A percentile compares a stretch with the other conserved stretches of the same genome.
These are phyloP conservation scores for Venustampulla echinocandica DNA, from an alignment of 495 filamentous ascomycete genomes.

Conservation along the genomic window DNA sequence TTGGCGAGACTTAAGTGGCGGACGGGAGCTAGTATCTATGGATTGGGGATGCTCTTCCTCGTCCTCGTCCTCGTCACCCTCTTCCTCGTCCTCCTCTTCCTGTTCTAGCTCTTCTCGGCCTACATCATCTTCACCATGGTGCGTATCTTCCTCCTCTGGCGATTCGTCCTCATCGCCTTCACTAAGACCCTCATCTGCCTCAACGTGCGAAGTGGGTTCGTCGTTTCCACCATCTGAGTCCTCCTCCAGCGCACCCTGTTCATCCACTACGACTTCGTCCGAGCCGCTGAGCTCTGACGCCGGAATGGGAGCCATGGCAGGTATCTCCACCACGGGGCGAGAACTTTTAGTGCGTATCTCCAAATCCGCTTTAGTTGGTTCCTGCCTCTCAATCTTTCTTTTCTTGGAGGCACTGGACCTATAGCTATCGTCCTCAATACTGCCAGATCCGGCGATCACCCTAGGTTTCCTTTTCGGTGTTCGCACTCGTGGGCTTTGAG, in stretches of 20 bases:
- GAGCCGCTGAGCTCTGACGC: neutral
- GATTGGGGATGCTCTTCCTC: no score
- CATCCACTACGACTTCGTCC: neutral
- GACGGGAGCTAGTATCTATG: no score
- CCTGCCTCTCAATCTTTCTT: conserved; percentile 3
- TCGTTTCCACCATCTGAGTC: neutral
- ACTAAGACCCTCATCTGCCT: neutral
- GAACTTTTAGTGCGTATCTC: conserved; percentile 7
- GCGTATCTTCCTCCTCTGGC: neutral
- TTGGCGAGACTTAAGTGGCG: neutral
- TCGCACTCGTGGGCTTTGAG: conserved; percentile 5
- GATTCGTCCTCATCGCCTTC: no score
- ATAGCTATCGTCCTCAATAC: neutral
- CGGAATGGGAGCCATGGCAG: neutral
- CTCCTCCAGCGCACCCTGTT: neutral
- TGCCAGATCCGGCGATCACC: conserved; percentile 2
- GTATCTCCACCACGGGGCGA: conserved; percentile 17
- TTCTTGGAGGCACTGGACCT: neutral
- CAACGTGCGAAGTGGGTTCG: neutral
- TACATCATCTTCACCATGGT: neutral
- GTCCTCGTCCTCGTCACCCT: neutral
- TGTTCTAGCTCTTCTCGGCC: neutral
- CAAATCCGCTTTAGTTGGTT: conserved; percentile 14
- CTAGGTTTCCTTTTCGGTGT: conserved; percentile 1
- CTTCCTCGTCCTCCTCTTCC: neutral